phyloP scores from a whole-genome alignment of 768 basidiomycete species.

The Panaeolus papilionaceus region DNA sequence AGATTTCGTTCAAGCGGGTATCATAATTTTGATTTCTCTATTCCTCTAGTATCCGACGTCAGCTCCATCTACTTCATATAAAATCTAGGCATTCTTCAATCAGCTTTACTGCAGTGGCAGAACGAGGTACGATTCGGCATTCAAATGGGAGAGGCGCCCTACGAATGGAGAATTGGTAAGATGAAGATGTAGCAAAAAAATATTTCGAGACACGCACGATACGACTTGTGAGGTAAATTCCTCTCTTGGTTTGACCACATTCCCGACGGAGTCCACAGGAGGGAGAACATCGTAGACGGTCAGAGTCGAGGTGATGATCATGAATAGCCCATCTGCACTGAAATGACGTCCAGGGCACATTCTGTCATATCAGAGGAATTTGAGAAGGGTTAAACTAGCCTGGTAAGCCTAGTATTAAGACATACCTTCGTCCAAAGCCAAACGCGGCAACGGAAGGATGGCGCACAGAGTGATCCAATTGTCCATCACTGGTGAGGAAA shows the following conservation, averaged over 20 bases:
- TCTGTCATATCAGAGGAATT: neutral
- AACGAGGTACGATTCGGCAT: neutral
- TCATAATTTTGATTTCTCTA: no score
- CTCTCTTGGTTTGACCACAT: neutral
- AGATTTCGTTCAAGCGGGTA: no score
- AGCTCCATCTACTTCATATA: neutral
- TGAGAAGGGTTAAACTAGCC: no score
- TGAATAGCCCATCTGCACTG: neutral
- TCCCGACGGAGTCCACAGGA: neutral
- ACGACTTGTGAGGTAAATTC: neutral
- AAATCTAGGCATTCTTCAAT: neutral
- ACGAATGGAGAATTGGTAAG: neutral
- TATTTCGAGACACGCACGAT: neutral
- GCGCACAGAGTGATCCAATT: neutral
- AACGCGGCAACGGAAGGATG: neutral
- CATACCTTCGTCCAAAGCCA: slow-evolving; percentile 11
- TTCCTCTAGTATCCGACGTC: no score
- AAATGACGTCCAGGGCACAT: neutral
- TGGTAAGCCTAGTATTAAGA: neutral
- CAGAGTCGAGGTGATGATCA: neutral
- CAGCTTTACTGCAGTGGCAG: neutral
- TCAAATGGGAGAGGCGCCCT: slow-evolving; percentile 2
- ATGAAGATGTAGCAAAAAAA: neutral
- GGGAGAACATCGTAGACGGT: neutral
- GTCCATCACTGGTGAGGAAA: slow-evolving; percentile 1